Evolutionary conservation across 495 filamentous ascomycete species (phyloP).

Genomic region (Parmelia sp.): DNA sequence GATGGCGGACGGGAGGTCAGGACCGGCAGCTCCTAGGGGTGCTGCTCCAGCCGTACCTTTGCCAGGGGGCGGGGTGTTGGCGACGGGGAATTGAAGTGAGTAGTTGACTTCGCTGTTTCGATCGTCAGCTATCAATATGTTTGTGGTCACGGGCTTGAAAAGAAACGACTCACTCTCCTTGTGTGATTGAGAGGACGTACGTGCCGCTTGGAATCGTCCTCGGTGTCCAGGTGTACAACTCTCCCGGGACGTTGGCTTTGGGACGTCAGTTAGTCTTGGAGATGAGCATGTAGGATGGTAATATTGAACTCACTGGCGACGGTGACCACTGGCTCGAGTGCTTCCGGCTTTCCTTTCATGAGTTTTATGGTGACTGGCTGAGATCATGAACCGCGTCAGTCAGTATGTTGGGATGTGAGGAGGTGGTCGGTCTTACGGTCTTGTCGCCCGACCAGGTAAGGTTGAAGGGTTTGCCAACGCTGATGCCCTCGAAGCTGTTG

Average conservation of each 20-base stretch:
- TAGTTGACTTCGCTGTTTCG: conserved; percentile 22
- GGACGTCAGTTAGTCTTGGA: background rate
- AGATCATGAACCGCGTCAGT: background rate
- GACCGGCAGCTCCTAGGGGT: background rate
- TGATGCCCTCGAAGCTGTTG: conserved; percentile 18
- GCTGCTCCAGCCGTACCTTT: background rate
- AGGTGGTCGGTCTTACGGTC: conserved; percentile 15
- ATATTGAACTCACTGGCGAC: conserved; percentile 19
- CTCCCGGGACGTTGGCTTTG: background rate
- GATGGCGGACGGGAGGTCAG: background rate
- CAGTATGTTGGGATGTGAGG: background rate
- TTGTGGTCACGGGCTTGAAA: background rate
- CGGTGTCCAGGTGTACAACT: conserved; percentile 20
- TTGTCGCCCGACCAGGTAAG: conserved; percentile 23
- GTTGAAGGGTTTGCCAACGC: conserved; percentile 15
- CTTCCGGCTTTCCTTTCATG: conserved; percentile 10
- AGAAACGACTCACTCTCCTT: conserved; percentile 3
- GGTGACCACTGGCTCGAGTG: conserved; percentile 12
- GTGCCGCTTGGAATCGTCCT: background rate
- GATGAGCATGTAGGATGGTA: background rate
- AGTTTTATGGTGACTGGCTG: conserved; percentile 24
- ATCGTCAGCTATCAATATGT: background rate
- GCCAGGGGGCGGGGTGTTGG: background rate
- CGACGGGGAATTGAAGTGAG: conserved; percentile 24
- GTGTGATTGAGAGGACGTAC: conserved; percentile 24